Evolutionary conservation across 192 early-diverging fungal genomes (phyloP).

Genomic region (Blastocladiella britannica): DNA sequence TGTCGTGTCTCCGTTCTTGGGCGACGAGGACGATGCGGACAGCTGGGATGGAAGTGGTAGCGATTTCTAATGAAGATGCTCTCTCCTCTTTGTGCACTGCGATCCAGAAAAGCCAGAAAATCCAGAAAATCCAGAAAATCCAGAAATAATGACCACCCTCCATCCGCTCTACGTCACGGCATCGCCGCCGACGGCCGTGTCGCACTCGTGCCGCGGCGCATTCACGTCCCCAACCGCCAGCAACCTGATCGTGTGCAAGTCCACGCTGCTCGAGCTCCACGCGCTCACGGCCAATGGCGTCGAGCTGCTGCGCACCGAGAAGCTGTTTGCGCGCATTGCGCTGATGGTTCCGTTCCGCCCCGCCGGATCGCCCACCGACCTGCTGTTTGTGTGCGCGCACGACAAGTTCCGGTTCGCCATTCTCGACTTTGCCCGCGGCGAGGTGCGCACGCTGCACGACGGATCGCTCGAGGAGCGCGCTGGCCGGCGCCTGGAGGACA

Average conservation of each 20-base stretch:
- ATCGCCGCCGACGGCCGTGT: constrained; percentile 53
- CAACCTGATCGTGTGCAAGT: constrained; percentile 63
- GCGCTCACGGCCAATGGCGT: constrained; percentile 11
- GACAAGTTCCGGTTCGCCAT: constrained; percentile 44
- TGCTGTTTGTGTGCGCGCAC: constrained; percentile 46
- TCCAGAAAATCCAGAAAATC: no score
- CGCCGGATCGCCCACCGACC: constrained; percentile 26
- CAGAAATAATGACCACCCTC: not conserved
- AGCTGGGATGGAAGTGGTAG: no score
- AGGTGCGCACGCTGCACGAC: constrained; percentile 38
- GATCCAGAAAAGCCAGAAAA: no score
- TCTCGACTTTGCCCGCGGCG: constrained; percentile 22
- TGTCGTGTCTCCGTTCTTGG: no score
- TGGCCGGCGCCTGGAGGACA: constrained; percentile 26
- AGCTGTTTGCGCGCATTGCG: constrained; percentile 47
- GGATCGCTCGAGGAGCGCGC: constrained; percentile 37
- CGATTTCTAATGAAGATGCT: no score
- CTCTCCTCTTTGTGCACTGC: no score
- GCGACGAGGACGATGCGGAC: no score
- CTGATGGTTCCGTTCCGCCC: constrained; percentile 25
- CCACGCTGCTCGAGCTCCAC: constrained; percentile 6
- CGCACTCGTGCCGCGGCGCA: constrained; percentile 32
- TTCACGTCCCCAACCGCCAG: constrained; percentile 37
- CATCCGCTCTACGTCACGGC: constrained; percentile 50
- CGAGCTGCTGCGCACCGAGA: constrained; percentile 29